Base-by-base conservation (phyloP, 148 eudicot genomes). In the Vaccinium myrtillus region DNA sequence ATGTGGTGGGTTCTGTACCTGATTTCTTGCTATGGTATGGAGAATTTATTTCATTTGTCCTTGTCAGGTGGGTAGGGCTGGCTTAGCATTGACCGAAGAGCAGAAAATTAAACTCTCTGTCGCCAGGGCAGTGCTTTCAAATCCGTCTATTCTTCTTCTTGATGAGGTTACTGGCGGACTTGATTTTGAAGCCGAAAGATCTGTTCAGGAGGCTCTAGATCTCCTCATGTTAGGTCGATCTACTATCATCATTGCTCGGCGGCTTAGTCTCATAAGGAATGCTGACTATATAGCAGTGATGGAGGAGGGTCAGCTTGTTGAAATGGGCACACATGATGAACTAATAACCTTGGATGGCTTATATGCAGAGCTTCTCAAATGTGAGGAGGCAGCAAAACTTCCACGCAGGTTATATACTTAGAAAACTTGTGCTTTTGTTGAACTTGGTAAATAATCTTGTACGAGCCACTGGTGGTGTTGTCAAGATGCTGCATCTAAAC, bases 231-330 rank as follows among this genome's bases (percentile, higher is more conserved):
- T 97, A 84, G 98, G 98, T 59, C 91, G 99, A 84, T 97, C 99
- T 81, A 95, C 99, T 19, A 94, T 97, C 48, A 97, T 97, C 81
- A 97, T 97, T 55, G 98, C 99, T 85, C 91, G 99, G 81, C 94
- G 95, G 59, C 98, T 97, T 84, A 93, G 98, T 90, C 90, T 97
- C 56, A 95, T 97, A 16, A 92, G 87, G 85, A 95, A 97, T 92
- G 99, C 98, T 87, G 99, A 97, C 89, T 96, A 89, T 80, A 97
- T 95, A 77, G 99, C 99, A 88, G 99, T 97, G 59, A 97, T 97
- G 99, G 99, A 95, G 86, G 99, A 97, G 87, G 99, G 99, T n/a
- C 99, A 95, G 83, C 93, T 97, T 77, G 98, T 97, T 83, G 99
- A 97, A 89, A 95, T 97, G 94, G 99, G 99, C 50, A 97, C 98